Evolutionary conservation across 331 rosid genomes (phyloP).

Genomic region (Dryas integrifolia): DNA sequence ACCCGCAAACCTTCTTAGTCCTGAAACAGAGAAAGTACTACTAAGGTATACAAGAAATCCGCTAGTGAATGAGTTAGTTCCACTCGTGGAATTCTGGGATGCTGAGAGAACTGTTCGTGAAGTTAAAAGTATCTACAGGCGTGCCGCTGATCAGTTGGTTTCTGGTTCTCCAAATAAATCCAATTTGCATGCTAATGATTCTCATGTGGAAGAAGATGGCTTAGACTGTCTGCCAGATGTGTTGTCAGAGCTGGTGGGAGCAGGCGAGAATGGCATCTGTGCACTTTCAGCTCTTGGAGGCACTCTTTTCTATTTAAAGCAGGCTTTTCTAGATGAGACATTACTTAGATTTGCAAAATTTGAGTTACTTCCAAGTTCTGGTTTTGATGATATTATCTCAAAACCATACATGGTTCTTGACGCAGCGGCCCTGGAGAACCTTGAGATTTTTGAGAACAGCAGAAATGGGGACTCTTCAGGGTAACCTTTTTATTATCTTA

Average conservation of each 20-base stretch:
- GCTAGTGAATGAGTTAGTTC: slow-evolving; percentile 81
- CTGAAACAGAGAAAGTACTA: slow-evolving; percentile 76
- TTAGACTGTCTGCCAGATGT: slow-evolving; percentile 60
- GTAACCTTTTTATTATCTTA: slow-evolving; percentile 40
- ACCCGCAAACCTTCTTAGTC: slow-evolving; percentile 73
- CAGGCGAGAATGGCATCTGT: slow-evolving; percentile 46
- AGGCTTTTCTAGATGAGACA: slow-evolving; percentile 82
- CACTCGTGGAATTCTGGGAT: slow-evolving; percentile 80
- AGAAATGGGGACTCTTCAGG: slow-evolving; percentile 86
- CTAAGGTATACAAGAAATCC: slow-evolving; percentile 80
- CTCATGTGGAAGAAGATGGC: slow-evolving; percentile 40
- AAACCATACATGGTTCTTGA: slow-evolving; percentile 93
- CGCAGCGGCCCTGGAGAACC: slow-evolving; percentile 90
- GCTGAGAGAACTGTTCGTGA: slow-evolving; percentile 61
- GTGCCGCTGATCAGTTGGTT: slow-evolving; percentile 26
- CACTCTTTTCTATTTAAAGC: slow-evolving; percentile 80
- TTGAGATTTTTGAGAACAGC: slow-evolving; percentile 89
- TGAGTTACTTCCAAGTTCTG: slow-evolving; percentile 79
- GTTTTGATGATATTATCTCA: slow-evolving; percentile 50
- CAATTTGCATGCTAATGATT: slow-evolving; percentile 6
- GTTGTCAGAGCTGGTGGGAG: slow-evolving; percentile 59
- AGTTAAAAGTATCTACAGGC: slow-evolving; percentile 48
- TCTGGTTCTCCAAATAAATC: slow-evolving; percentile 27
- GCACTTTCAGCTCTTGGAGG: slow-evolving; percentile 99
- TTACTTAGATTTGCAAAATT: slow-evolving; percentile 81